phyloP scores from a whole-genome alignment of 805 yeast species.

The Priceomyces castillae region DNA sequence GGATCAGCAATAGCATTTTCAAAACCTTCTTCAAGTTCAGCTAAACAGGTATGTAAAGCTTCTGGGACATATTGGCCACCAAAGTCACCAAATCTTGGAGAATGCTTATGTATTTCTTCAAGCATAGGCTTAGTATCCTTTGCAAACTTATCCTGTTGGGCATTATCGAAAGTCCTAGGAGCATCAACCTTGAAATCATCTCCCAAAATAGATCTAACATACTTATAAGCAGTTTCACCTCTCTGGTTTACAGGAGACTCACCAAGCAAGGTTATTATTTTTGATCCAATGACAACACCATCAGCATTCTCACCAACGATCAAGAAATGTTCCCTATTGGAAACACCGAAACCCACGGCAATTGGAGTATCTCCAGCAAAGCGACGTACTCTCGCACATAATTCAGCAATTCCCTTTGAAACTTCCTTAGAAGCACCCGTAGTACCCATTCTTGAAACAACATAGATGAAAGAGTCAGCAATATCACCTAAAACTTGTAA shows the following conservation, averaged over 20 bases:
- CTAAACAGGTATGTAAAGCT: conserved; percentile 85
- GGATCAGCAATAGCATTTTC: conserved; percentile 88
- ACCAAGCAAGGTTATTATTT: conserved; percentile 67
- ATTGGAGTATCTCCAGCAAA: conserved; percentile 63
- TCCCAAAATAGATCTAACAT: conserved; percentile 66
- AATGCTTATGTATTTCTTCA: conserved; percentile 62
- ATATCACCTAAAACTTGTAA: conserved; percentile 72
- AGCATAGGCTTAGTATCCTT: conserved; percentile 38
- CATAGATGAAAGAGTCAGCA: conserved; percentile 95
- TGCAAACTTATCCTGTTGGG: conserved; percentile 14
- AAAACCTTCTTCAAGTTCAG: conserved; percentile 85
- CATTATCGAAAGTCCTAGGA: conserved; percentile 25
- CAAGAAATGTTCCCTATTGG: conserved; percentile 85
- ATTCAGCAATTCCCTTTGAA: conserved; percentile 56
- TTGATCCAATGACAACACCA: conserved; percentile 95
- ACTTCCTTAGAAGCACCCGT: conserved; percentile 84
- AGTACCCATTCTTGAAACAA: conserved; percentile 96
- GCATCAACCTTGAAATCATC: conserved; percentile 40
- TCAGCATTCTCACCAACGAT: conserved; percentile 80
- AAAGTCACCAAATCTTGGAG: conserved; percentile 85
- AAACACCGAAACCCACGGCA: conserved; percentile 97
- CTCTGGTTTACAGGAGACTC: conserved; percentile 62
- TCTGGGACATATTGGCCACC: conserved; percentile 99
- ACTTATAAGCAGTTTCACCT: conserved; percentile 61
- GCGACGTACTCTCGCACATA: conserved; percentile 73